phyloP scores from a whole-genome alignment of 2,329 filamentous ascomycete genomes.

The Cercospora berteroae region DNA sequence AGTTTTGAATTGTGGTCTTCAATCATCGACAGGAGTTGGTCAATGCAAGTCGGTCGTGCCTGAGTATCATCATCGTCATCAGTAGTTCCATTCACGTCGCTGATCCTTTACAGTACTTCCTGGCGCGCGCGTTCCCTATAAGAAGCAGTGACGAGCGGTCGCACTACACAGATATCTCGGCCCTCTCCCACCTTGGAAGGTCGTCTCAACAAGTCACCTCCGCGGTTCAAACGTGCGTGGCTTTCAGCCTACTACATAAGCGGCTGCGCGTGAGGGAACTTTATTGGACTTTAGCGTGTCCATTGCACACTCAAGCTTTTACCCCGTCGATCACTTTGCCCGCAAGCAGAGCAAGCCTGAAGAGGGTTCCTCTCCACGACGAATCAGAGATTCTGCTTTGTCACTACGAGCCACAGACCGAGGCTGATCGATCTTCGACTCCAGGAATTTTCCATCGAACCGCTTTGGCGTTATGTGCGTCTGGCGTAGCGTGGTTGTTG shows the following conservation, averaged over 20 bases:
- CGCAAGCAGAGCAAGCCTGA: not conserved
- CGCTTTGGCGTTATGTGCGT: not conserved
- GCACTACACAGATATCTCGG: not conserved
- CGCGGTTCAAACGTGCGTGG: not conserved
- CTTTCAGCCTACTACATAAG: constrained; percentile 3
- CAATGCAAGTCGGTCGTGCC: not conserved
- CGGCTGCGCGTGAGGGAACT: not conserved
- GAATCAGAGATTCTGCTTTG: constrained; percentile 3
- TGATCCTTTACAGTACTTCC: not conserved
- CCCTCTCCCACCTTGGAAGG: not conserved
- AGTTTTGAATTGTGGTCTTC: not conserved
- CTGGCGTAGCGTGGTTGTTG: not conserved
- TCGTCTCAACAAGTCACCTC: not conserved
- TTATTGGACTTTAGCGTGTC: constrained; percentile 1
- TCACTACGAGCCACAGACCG: not conserved
- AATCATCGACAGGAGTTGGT: not conserved
- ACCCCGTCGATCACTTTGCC: constrained; percentile 7
- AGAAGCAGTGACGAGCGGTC: not conserved
- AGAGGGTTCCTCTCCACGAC: not conserved
- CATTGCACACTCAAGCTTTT: not conserved
- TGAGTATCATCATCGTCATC: not conserved
- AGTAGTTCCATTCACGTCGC: not conserved
- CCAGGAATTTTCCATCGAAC: not conserved
- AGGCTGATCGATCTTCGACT: not conserved
- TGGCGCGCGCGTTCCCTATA: not conserved